Evolutionary conservation across 768 basidiomycete species (phyloP).

Genomic region (Rhizopogon vesiculosus): DNA sequence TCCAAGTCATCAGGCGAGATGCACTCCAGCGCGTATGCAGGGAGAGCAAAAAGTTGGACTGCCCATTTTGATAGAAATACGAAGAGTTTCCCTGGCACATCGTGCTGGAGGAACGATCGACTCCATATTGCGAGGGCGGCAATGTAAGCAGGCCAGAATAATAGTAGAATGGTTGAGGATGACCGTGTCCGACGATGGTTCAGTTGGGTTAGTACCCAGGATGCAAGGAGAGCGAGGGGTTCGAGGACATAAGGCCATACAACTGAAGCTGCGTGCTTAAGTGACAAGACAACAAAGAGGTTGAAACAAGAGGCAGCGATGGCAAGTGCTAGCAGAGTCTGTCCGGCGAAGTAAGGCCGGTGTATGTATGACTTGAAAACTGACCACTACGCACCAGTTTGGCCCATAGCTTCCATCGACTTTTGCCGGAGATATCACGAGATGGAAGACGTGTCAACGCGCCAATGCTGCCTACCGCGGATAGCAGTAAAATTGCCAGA

Average conservation of each 20-base stretch:
- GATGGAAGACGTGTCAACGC: conserved; percentile 18
- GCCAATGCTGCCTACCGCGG: conserved; percentile 35
- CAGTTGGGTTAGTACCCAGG: conserved; percentile 49
- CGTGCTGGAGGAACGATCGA: conserved; percentile 44
- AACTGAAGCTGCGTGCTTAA: conserved; percentile 35
- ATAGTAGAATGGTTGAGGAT: conserved; percentile 66
- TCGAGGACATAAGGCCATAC: conserved; percentile 54
- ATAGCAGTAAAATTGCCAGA: conserved; percentile 40
- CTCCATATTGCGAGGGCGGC: conserved; percentile 48
- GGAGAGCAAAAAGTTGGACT: conserved; percentile 39
- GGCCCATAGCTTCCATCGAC: conserved; percentile 44
- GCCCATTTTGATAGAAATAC: conserved; percentile 42
- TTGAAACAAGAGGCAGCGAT: conserved; percentile 41
- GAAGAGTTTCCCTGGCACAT: conserved; percentile 26
- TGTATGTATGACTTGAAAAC: not conserved
- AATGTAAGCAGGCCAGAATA: conserved; percentile 79
- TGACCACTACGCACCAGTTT: conserved; percentile 57
- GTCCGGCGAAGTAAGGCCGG: conserved; percentile 2
- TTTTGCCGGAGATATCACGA: conserved; percentile 39
- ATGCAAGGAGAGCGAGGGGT: conserved; percentile 44
- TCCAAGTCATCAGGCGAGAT: conserved; percentile 55
- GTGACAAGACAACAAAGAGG: conserved; percentile 32
- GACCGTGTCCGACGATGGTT: conserved; percentile 70
- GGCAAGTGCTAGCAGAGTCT: conserved; percentile 49
- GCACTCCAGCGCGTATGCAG: conserved; percentile 63